These are phyloP conservation scores for Triglochin maritima DNA, from an alignment of 106 monocot genomes.

Conservation along the genomic window DNA sequence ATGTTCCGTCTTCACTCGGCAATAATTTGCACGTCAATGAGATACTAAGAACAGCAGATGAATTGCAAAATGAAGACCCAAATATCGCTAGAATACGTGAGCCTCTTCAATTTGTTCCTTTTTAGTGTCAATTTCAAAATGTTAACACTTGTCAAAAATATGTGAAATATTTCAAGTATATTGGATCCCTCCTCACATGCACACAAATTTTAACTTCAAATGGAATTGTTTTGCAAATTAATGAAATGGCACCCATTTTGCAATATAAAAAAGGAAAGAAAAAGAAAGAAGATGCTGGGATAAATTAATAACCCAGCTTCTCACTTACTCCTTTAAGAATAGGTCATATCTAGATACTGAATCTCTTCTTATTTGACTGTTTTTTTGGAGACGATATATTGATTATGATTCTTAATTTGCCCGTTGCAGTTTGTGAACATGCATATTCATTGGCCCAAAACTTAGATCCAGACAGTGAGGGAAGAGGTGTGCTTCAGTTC, in stretches of 20 bases:
- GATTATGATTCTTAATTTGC: neutral
- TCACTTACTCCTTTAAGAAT: too few relatives aligned
- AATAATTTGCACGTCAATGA: slow-evolving; percentile 87
- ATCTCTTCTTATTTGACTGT: too few relatives aligned
- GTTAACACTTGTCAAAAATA: neutral
- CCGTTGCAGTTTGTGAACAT: slow-evolving; percentile 78
- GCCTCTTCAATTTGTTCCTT: slow-evolving; percentile 1
- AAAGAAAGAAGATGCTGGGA: too few relatives aligned
- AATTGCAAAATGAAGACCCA: slow-evolving; percentile 86
- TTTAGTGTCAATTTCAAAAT: neutral
- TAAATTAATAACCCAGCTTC: too few relatives aligned
- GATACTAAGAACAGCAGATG: slow-evolving; percentile 79
- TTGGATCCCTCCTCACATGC: too few relatives aligned
- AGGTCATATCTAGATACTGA: too few relatives aligned
- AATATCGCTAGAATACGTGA: slow-evolving; percentile 74
- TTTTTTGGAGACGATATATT: too few relatives aligned
- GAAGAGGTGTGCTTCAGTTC: slow-evolving; percentile 84
- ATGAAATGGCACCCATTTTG: too few relatives aligned
- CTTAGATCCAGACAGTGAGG: slow-evolving; percentile 80
- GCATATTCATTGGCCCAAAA: slow-evolving; percentile 83
- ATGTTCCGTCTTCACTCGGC: slow-evolving; percentile 62
- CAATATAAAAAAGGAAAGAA: too few relatives aligned
- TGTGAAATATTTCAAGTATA: neutral
- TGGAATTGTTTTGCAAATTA: too few relatives aligned
- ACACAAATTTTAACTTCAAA: too few relatives aligned